These are phyloP conservation scores for Aureobasidium sp. DNA, from an alignment of 2,329 filamentous ascomycete genomes.

Conservation along the genomic window DNA sequence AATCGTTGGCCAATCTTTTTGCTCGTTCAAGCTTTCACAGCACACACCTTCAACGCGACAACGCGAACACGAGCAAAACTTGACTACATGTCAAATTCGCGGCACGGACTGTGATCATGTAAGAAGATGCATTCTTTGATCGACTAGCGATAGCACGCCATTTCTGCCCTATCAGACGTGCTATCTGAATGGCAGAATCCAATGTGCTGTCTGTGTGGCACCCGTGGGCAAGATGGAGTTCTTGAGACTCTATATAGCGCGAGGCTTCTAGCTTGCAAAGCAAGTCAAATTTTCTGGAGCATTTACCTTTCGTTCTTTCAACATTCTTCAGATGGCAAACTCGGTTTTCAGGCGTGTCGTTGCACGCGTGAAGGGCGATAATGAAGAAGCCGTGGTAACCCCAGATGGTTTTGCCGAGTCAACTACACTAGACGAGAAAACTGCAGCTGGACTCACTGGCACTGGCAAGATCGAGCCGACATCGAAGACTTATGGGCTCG, in stretches of 20 bases:
- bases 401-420: conserved; percentile 8
- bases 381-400: not conserved
- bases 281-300: not conserved
- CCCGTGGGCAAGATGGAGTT: not conserved
- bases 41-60: not conserved
- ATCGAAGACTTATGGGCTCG: conserved; percentile 7
- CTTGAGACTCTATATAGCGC: not conserved
- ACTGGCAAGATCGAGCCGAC: conserved; percentile 8
- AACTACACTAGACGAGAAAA: conserved; percentile 2
- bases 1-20: not conserved
- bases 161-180: conserved; percentile 10
- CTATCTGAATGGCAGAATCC: not conserved
- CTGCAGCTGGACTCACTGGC: not conserved
- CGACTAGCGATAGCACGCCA: not conserved
- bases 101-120: not conserved
- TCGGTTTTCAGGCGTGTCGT: not conserved
- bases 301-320: not conserved
- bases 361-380: not conserved
- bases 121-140: not conserved
- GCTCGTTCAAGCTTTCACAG: not conserved
- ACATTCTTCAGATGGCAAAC: not conserved
- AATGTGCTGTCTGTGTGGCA: not conserved
- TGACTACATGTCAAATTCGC: not conserved
- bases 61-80: not conserved
- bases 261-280: not conserved